Conservation (phyloP, 148 eudicot species). For the Cornus florida region DNA sequence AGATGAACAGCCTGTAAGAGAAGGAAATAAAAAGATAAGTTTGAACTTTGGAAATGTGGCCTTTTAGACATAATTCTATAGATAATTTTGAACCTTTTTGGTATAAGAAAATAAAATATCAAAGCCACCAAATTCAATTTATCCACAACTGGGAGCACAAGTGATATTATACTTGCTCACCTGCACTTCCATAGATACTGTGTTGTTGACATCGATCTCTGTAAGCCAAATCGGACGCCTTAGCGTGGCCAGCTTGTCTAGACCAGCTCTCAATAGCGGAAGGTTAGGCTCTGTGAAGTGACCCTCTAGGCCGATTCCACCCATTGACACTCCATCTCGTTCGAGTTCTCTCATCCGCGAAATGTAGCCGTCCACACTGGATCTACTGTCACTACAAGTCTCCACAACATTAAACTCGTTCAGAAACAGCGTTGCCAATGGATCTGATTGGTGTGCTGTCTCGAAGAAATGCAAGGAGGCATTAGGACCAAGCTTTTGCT, state of each 20-base stretch:
- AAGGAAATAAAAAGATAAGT: neutral
- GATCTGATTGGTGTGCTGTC: slow-evolving; percentile 56
- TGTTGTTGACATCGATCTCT: slow-evolving; percentile 50
- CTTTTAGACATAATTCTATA: no score
- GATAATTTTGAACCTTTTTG: no score
- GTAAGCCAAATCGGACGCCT: slow-evolving; percentile 75
- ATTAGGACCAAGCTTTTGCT: slow-evolving; percentile 55
- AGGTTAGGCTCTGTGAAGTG: slow-evolving; percentile 53
- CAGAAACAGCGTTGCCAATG: slow-evolving; percentile 60
- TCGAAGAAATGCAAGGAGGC: slow-evolving; percentile 50
- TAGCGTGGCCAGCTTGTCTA: slow-evolving; percentile 56
- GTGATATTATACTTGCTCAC: slow-evolving; percentile 12
- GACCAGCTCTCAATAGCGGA: slow-evolving; percentile 49
- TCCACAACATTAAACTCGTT: slow-evolving; percentile 81
- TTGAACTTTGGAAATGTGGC: neutral
- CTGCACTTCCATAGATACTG: slow-evolving; percentile 36
- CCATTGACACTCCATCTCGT: slow-evolving; percentile 43
- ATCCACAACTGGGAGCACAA: neutral
- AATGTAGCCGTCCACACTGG: slow-evolving; percentile 59
- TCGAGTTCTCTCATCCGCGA: slow-evolving; percentile 48
- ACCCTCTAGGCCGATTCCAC: slow-evolving; percentile 65
- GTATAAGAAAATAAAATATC: no score
- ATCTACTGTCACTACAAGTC: slow-evolving; percentile 51
- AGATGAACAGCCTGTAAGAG: slow-evolving; percentile 35
- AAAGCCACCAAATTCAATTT: no score